Evolutionary conservation across 1,139 yeast species (phyloP), one percentile per base, ranked within the genome.

Genomic region (Protomyces macrosporus): DNA sequence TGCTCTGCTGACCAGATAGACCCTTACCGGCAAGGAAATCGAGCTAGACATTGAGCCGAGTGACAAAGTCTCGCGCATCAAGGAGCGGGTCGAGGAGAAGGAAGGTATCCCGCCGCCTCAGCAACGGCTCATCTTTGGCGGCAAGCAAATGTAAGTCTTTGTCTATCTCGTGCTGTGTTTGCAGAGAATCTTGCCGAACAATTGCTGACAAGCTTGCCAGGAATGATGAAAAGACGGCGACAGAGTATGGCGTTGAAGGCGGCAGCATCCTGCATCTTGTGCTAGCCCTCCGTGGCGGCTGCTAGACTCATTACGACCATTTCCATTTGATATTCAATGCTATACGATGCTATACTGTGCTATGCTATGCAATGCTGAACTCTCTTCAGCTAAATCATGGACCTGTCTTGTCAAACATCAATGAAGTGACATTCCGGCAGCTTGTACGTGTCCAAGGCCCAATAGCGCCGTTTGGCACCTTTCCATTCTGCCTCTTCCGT

Each of bases 61-160:
- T 7, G 96, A 90, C 72, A 84, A 81, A 72, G 84, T 91, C 67
- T 83, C 86, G 69, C 84, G 89, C 62, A 85, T 93, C 77, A 93
- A 93, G 76, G 98, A 93, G 75, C 83, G 88, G 75, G 85, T 93
- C 79, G 98, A 93, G 75, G 97, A 93, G 73, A 89, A 90, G 73
- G 98, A 93, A 75, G 98, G 98, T 3, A 93, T 93, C 66, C 97
- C 98, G 3, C 98, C 98, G 30, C 85, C 90, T 39, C 98, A 93
- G 76, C 98, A 93, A 75, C 82, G 97, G 70, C 82, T 93, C 69
- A 87, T 93, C 72, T 90, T 84, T 76, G 86, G 88, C 67, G 98
- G 98, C 30, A 88, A 90, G 71, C 97, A 91, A 77, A 83, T 93
- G 85, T 82, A 75, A 73, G 85, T 23, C n/a, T 16, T 36, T 7